A percentile compares a stretch with the other conserved stretches of the same genome.
Conservation (phyloP, 2,329 filamentous ascomycete species). For the Fusarium staphyleae region DNA sequence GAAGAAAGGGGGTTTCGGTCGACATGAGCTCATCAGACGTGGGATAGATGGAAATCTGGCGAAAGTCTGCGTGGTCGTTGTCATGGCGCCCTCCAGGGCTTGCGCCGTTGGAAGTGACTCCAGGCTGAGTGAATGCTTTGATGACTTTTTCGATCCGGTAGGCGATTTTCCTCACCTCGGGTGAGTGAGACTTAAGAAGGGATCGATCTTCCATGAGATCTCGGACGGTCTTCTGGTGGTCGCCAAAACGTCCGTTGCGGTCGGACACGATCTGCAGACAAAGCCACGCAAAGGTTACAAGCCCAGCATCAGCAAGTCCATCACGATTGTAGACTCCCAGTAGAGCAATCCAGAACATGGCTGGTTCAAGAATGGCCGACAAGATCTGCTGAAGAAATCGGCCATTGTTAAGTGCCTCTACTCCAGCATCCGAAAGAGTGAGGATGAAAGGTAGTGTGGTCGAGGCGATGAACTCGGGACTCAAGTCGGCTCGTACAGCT, state of each 20-base stretch:
- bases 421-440: conserved; percentile 14
- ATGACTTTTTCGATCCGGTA: conserved; percentile 52
- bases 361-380: conserved; percentile 58
- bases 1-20: conserved; percentile 61
- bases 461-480: conserved; percentile 41
- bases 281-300: conserved; percentile 57
- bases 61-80: conserved; percentile 71
- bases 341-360: conserved; percentile 61
- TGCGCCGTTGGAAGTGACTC: conserved; percentile 1
- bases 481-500: conserved; percentile 38
- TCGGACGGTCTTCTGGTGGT: conserved; percentile 30
- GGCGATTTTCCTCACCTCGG: conserved; percentile 38
- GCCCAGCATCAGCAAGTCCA: conserved; percentile 43
- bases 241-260: conserved; percentile 23
- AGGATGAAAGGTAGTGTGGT: conserved; percentile 23
- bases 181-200: conserved; percentile 37
- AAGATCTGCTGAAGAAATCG: conserved; percentile 43
- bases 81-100: conserved; percentile 73
- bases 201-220: conserved; percentile 36
- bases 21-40: conserved; percentile 70
- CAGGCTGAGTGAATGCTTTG: conserved; percentile 30
- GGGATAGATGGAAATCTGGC: conserved; percentile 68
- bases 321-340: conserved; percentile 42
- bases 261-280: conserved; percentile 52
- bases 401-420: conserved; percentile 31